Percentiles rank a stretch among this genome's conserved stretches.
These are phyloP conservation scores for Ilex aquifolium DNA, from an alignment of 257 asterid species.

Conservation along the genomic window DNA sequence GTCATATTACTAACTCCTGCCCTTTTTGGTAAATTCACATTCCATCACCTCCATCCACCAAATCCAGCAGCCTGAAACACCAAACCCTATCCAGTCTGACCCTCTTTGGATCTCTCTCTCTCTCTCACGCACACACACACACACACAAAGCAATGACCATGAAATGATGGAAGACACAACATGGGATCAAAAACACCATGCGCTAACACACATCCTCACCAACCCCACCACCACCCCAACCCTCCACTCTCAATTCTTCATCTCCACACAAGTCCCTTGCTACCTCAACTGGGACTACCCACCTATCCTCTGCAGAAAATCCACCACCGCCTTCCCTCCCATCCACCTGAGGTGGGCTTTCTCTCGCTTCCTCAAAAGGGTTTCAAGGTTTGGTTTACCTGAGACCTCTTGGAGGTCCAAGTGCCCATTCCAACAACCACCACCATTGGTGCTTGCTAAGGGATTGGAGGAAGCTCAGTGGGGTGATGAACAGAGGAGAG, in stretches of 20 bases:
- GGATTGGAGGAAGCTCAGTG: slow-evolving; percentile 78
- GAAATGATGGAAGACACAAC: slow-evolving; percentile 50
- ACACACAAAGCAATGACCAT: too few species aligned
- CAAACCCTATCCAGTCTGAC: background rate
- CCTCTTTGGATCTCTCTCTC: background rate
- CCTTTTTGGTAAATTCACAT: too few species aligned
- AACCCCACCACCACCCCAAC: slow-evolving; percentile 63
- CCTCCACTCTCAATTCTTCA: slow-evolving; percentile 63
- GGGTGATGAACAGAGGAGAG: slow-evolving; percentile 60
- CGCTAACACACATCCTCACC: slow-evolving; percentile 68
- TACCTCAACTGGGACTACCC: slow-evolving; percentile 94
- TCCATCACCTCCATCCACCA: too few species aligned
- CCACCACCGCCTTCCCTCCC: slow-evolving; percentile 26
- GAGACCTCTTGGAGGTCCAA: slow-evolving; percentile 82
- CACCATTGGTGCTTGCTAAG: slow-evolving; percentile 51
- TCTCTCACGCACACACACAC: background rate
- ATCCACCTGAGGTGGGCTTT: slow-evolving; percentile 46
- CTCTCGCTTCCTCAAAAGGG: slow-evolving; percentile 41
- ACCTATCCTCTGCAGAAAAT: slow-evolving; percentile 63
- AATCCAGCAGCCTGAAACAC: background rate
- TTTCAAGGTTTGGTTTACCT: slow-evolving; percentile 42
- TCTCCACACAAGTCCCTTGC: slow-evolving; percentile 75
- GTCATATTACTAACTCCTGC: too few species aligned
- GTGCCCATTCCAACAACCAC: slow-evolving; percentile 75
- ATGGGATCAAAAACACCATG: slow-evolving; percentile 63